Base-by-base conservation (phyloP, 106 monocot species). In the Allium fistulosum region DNA sequence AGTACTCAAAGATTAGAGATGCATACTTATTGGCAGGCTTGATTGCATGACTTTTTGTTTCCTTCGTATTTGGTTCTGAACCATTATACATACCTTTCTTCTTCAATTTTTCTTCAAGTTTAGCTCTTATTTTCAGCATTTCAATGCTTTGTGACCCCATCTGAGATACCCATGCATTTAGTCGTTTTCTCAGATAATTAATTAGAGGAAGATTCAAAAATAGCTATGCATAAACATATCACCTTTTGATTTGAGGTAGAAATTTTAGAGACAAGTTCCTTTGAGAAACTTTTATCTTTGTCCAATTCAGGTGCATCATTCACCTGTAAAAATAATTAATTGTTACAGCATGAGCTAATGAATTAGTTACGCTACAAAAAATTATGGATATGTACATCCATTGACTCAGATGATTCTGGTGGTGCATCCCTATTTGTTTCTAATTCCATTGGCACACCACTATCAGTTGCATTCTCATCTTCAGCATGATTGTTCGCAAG, bases 121-220 rank as follows among this genome's bases (percentile, higher is more conserved):
- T 80, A 75, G 81, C 88, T 70, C 95, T 83, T 62, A 88, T 59
- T 78, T 96, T 88, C 61, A 96, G 71, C 95, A 96, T 96, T 77
- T 96, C 78, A 71, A 74, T 73, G 59, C 91, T 88, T 50, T 85
- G 83, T 17, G 49, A 48, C 17, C 81, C 81, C 28, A 80, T 53
- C 61, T 74, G 67, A 62, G 27, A 48, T 59, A 77, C 65, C 87
- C 88, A 45, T 55, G 70, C 17, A 59, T 69, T 63, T 50, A 71
- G 52, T 17, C 1, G 22, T 22, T 22, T 22, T 22, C 49, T 60
- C 14, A 57, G 26, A 50, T 66, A 11, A 50, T 10, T 51, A 51
- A 13, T 37, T 22, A 72, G 62, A 61, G 11, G 10, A 15, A 8
- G 10, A 15, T 51, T 70, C n/a, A 46, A 26, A 26, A 48, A 27